A percentile compares a stretch with the other conserved stretches of the same genome.
phyloP scores from a whole-genome alignment of 2,329 filamentous ascomycete species.

The Clarireedia paspali region DNA sequence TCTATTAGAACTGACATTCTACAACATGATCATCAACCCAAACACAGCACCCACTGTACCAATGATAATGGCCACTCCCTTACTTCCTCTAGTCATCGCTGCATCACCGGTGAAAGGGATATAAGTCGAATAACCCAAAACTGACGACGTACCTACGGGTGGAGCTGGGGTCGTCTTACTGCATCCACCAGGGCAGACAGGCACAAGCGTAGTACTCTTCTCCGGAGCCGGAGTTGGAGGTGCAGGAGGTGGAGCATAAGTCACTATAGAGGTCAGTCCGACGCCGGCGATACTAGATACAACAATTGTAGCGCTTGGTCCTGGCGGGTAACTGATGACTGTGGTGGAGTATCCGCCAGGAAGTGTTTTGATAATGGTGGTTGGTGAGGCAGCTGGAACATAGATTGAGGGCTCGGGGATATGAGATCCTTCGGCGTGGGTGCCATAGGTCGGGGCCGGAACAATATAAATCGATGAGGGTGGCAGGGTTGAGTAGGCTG shows the following conservation, averaged over 20 bases:
- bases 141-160: neutral
- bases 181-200: neutral
- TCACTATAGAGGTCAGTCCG: neutral
- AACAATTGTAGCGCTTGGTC: neutral
- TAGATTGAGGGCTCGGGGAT: slow-evolving; percentile 1
- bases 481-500: slow-evolving; percentile 7
- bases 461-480: slow-evolving; percentile 1
- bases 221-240: neutral
- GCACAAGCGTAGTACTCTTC: too few species aligned
- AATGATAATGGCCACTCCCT: neutral
- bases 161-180: neutral
- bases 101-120: slow-evolving; percentile 1
- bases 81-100: neutral
- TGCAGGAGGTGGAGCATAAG: neutral
- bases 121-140: slow-evolving; percentile 3
- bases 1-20: neutral
- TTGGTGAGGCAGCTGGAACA: neutral
- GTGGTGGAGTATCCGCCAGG: neutral
- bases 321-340: neutral
- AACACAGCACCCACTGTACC: neutral
- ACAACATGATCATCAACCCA: neutral
- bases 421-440: neutral
- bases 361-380: neutral
- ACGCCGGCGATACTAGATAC: neutral
- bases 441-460: neutral